Evolutionary conservation across 768 basidiomycete species (phyloP).

Genomic region (Chalciporus piperatus): DNA sequence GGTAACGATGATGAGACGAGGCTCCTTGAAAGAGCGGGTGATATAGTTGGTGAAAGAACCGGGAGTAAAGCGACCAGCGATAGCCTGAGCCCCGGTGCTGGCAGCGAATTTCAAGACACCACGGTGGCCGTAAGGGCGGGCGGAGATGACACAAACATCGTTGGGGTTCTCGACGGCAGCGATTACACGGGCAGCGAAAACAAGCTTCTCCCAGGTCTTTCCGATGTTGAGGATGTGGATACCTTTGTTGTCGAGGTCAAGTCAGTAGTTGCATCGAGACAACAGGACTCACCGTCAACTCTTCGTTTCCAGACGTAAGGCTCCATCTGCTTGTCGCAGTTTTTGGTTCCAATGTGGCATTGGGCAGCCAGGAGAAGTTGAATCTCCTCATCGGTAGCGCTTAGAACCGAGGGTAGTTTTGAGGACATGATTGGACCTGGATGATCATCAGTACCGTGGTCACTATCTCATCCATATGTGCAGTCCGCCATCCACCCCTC

Average conservation of each 20-base stretch:
- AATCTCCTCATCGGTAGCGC: constrained; percentile 97
- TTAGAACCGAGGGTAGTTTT: constrained; percentile 91
- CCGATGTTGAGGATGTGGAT: constrained; percentile 98
- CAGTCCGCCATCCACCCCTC: constrained; percentile 36
- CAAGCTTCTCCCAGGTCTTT: constrained; percentile 99
- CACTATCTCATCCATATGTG: constrained; percentile 27
- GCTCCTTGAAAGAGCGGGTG: constrained; percentile 99
- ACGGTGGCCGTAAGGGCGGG: constrained; percentile 98
- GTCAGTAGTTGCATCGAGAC: constrained; percentile 5
- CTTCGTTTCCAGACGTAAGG: constrained; percentile 98
- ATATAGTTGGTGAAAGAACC: constrained; percentile 99
- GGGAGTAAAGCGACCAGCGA: constrained; percentile 98
- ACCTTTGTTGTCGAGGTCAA: constrained; percentile 47
- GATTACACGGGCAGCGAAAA: constrained; percentile 95
- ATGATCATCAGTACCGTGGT: constrained; percentile 25
- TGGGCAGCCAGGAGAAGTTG: constrained; percentile 93
- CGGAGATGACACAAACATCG: constrained; percentile 97
- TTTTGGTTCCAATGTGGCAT: constrained; percentile 97
- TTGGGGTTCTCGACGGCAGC: constrained; percentile 98
- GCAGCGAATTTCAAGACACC: constrained; percentile 98
- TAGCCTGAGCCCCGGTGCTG: constrained; percentile 97
- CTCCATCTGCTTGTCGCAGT: constrained; percentile 99
- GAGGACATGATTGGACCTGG: constrained; percentile 56
- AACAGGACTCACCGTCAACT: constrained; percentile 72
- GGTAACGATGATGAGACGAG: constrained; percentile 95